phyloP scores from a whole-genome alignment of 768 basidiomycete species.

The Albatrellus ellisii region DNA sequence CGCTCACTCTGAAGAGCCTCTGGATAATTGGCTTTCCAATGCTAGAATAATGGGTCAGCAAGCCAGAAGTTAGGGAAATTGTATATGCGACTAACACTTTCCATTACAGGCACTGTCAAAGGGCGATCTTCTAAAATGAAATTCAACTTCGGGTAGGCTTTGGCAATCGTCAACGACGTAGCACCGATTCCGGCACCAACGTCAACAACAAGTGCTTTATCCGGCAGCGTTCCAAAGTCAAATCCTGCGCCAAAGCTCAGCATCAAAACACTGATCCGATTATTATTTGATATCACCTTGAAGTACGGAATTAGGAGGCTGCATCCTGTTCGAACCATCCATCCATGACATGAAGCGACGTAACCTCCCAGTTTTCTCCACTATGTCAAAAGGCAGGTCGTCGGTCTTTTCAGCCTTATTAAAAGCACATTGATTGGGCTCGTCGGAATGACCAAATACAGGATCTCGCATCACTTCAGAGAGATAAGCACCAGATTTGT shows the following conservation, averaged over 20 bases:
- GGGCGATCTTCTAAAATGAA: neutral
- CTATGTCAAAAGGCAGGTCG: neutral
- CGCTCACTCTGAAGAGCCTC: neutral
- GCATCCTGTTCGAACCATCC: neutral
- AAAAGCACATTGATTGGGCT: neutral
- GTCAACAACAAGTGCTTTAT: neutral
- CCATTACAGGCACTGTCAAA: neutral
- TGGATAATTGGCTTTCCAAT: neutral
- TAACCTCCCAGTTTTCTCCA: neutral
- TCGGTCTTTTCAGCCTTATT: neutral
- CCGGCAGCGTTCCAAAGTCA: neutral
- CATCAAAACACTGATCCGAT: neutral
- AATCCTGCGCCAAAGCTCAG: too few relatives aligned
- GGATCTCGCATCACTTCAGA: neutral
- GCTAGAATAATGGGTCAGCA: neutral
- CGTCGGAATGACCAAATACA: neutral
- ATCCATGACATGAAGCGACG: neutral
- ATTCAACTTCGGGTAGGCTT: neutral
- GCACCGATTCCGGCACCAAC: constrained; percentile 1
- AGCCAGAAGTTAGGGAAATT: too few relatives aligned
- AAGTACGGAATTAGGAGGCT: neutral
- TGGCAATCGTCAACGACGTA: neutral
- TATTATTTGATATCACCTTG: neutral
- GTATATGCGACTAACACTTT: too few relatives aligned
- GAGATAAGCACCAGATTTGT: neutral